These are phyloP conservation scores for Asterochloris sp. DNA, from an alignment of 139 green algal species.

Conservation along the genomic window DNA sequence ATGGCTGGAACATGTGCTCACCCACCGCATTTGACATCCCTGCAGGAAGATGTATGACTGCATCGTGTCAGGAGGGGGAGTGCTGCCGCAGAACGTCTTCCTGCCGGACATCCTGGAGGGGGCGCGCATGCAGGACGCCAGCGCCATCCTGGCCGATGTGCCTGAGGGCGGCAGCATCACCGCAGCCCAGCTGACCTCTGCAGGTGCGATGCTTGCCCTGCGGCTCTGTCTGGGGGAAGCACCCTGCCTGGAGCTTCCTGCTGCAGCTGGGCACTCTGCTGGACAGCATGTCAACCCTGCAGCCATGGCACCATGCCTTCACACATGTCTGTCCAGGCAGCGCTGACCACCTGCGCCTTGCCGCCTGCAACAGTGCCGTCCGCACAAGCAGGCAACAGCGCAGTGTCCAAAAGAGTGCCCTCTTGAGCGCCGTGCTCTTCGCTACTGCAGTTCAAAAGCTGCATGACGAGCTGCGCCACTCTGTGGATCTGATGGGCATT, in stretches of 20 bases:
- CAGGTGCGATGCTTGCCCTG: constrained; percentile 1
- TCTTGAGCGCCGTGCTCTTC: no score
- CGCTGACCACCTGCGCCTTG: no score
- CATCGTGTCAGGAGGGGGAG: constrained; percentile 33
- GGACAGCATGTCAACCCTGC: no score
- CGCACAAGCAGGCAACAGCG: no score
- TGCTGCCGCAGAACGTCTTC: constrained; percentile 37
- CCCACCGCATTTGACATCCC: background rate
- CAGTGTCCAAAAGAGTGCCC: no score
- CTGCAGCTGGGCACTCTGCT: no score
- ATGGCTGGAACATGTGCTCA: background rate
- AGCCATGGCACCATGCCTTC: no score
- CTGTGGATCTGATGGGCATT: constrained; percentile 66
- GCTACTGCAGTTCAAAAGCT: constrained; percentile 34
- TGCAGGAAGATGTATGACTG: constrained; percentile 66
- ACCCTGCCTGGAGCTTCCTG: no score
- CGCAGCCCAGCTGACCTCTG: constrained; percentile 8
- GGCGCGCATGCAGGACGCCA: background rate
- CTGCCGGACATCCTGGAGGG: constrained; percentile 22
- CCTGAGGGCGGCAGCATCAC: constrained; percentile 15
- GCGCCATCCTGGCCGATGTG: constrained; percentile 20
- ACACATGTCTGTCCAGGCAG: no score
- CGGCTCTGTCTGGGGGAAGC: no score
- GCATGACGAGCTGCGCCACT: constrained; percentile 51
- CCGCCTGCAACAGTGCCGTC: no score